Evolutionary conservation across 768 basidiomycete genomes (phyloP).

Genomic region (Termitomyces sp.): DNA sequence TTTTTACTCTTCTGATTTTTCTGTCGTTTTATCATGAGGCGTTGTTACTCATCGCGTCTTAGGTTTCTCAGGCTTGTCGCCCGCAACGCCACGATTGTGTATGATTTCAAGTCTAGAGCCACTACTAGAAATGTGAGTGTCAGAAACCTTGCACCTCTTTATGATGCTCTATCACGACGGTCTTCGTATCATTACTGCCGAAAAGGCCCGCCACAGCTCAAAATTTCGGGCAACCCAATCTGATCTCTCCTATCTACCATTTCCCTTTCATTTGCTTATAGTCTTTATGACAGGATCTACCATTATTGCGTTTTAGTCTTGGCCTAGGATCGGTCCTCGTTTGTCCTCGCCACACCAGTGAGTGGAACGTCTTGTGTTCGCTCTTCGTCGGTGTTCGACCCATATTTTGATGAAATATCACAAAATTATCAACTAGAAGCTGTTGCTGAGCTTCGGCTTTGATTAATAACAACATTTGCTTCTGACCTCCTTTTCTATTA

Average conservation of each 20-base stretch:
- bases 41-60: constrained; percentile 3
- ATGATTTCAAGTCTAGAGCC: too few species aligned
- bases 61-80: too few species aligned
- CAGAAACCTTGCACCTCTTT: constrained; percentile 5
- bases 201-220: constrained; percentile 95
- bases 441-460: constrained; percentile 76
- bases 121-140: constrained; percentile 25
- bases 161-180: constrained; percentile 90
- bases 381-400: not conserved
- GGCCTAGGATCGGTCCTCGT: too few species aligned
- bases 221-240: constrained; percentile 73
- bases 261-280: not conserved
- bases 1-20: constrained; percentile 56
- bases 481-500: constrained; percentile 24
- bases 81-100: too few species aligned
- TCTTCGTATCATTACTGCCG: constrained; percentile 83
- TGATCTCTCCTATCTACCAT: constrained; percentile 37
- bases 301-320: not conserved
- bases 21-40: not conserved
- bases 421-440: constrained; percentile 59
- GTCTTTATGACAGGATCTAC: constrained; percentile 1
- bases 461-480: constrained; percentile 41
- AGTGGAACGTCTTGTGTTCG: not conserved
- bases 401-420: not conserved
- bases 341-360: not conserved